A percentile compares a stretch with the other conserved stretches of the same genome.
Evolutionary conservation across 345 rosid species (phyloP).

Genomic region (Litchi chinensis): DNA sequence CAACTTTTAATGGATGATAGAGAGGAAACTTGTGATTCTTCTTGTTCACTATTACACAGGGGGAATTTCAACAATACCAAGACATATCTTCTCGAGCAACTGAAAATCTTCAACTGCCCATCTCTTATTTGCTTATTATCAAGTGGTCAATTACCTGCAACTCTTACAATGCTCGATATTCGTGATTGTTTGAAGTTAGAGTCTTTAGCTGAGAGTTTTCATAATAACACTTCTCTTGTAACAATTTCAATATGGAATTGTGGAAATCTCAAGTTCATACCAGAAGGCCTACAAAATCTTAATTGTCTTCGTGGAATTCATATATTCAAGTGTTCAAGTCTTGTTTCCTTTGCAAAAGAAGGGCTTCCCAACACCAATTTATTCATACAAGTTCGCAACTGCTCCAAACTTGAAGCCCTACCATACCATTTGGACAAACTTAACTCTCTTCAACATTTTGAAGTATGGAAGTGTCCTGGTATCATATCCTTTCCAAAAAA

Average conservation of each 20-base stretch:
- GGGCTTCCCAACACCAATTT: background rate
- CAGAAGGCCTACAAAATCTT: background rate
- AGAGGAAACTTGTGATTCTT: too few species aligned
- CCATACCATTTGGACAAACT: background rate
- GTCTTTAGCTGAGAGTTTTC: background rate
- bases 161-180: background rate
- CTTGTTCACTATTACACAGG: too few species aligned
- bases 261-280: background rate
- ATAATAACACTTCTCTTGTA: background rate
- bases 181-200: background rate
- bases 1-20: too few species aligned
- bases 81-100: background rate
- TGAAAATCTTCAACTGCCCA: background rate
- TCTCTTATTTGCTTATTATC: background rate
- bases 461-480: background rate
- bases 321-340: background rate
- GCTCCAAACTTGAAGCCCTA: background rate
- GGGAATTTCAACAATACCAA: too few species aligned
- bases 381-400: background rate
- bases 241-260: background rate
- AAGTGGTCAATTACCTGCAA: background rate
- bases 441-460: background rate
- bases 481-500: background rate
- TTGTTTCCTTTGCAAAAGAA: background rate
- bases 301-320: background rate